These are phyloP conservation scores for Saksenaea vasiformis DNA, from an alignment of 371 early-diverging fungal genomes.

Conservation along the genomic window DNA sequence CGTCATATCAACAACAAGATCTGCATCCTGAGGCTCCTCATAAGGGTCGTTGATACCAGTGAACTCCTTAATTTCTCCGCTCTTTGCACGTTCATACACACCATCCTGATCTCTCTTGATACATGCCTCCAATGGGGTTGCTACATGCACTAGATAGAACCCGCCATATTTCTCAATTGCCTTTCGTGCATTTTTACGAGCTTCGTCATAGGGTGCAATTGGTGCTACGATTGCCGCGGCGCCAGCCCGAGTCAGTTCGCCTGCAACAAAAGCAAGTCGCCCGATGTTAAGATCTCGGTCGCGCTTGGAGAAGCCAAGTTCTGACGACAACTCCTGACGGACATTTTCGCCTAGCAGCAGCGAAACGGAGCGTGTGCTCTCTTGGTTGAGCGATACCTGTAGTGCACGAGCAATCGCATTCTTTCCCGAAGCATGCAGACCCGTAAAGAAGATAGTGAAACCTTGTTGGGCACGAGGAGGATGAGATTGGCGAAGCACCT, in stretches of 20 bases:
- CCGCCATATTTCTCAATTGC: conserved; percentile 69
- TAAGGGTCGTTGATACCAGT: conserved; percentile 90
- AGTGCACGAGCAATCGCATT: conserved; percentile 81
- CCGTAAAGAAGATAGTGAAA: conserved; percentile 87
- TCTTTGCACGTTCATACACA: conserved; percentile 75
- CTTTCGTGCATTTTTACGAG: conserved; percentile 65
- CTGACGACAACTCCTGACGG: conserved; percentile 78
- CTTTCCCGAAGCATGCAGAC: conserved; percentile 81
- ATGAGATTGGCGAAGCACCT: conserved; percentile 78
- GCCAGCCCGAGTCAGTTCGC: conserved; percentile 83
- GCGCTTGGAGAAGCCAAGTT: conserved; percentile 79
- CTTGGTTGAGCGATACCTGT: conserved; percentile 81
- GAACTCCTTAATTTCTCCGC: conserved; percentile 82
- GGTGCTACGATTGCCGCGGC: conserved; percentile 89
- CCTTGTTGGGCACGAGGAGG: conserved; percentile 87
- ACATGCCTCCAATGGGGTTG: conserved; percentile 81
- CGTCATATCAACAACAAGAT: conserved; percentile 71
- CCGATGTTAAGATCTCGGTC: conserved; percentile 84
- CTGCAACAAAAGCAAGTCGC: conserved; percentile 84
- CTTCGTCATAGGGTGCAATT: conserved; percentile 84
- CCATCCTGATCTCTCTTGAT: conserved; percentile 77
- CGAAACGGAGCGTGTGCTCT: conserved; percentile 83
- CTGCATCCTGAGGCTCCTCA: conserved; percentile 71
- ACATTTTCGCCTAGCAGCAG: conserved; percentile 84
- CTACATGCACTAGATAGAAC: conserved; percentile 86